A percentile compares a stretch with the other conserved stretches of the same genome.
phyloP scores from a whole-genome alignment of 2,329 filamentous ascomycete species.

The Pseudogymnoascus sp. region DNA sequence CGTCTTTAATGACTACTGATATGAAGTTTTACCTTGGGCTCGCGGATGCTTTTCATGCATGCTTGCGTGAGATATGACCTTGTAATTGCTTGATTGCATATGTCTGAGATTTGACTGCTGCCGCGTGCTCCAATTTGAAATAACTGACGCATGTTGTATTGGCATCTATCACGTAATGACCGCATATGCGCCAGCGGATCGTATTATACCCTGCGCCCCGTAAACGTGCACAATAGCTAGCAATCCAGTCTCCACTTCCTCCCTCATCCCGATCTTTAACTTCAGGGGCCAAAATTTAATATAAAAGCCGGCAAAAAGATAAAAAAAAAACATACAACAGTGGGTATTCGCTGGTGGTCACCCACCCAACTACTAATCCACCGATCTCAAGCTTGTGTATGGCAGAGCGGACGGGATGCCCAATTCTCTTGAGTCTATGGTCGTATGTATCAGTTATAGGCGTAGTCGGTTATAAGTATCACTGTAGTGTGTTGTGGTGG shows the following conservation, averaged over 20 bases:
- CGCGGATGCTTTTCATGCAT: neutral
- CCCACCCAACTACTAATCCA: no score
- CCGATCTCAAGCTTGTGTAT: no score
- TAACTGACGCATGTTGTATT: neutral
- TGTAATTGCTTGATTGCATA: neutral
- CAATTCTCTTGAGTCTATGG: no score
- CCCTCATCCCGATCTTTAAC: no score
- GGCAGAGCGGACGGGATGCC: no score
- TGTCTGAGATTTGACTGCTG: neutral
- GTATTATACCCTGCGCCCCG: neutral
- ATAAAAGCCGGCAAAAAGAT: neutral
- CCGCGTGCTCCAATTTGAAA: neutral
- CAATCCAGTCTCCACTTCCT: neutral
- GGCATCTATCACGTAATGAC: neutral
- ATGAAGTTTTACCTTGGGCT: neutral
- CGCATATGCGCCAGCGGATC: neutral
- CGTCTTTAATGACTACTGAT: slow-evolving; percentile 9
- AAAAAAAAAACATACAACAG: no score
- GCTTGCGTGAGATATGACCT: neutral
- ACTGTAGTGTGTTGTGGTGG: slow-evolving; percentile 6
- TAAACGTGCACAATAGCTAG: neutral
- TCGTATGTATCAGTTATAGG: neutral
- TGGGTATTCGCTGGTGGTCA: no score
- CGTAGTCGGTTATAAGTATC: neutral
- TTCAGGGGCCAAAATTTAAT: no score